Conservation (phyloP, 441 rosid species). For the Arabidopsis lyrata region DNA sequence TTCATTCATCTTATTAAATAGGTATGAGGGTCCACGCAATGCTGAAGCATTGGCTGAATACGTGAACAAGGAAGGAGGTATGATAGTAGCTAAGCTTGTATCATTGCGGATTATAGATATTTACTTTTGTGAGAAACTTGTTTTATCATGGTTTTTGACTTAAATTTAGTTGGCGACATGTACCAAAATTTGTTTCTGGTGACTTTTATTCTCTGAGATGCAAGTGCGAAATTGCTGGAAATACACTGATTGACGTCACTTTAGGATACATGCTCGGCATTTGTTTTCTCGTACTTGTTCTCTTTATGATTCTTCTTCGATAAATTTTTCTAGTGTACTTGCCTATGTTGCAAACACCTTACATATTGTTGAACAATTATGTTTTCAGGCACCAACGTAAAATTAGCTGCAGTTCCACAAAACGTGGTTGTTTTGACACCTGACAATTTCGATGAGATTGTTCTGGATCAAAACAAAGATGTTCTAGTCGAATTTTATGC, state of each 20-base stretch:
- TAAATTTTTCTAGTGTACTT: background rate
- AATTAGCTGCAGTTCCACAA: slow-evolving; percentile 75
- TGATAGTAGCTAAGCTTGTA: slow-evolving; percentile 22
- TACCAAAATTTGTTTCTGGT: slow-evolving; percentile 5
- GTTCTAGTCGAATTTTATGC: slow-evolving; percentile 96
- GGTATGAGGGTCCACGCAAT: slow-evolving; percentile 88
- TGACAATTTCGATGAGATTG: slow-evolving; percentile 78
- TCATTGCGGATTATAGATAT: background rate
- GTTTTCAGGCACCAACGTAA: slow-evolving; percentile 83
- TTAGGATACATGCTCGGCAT: slow-evolving; percentile 6
- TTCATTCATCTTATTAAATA: slow-evolving; percentile 36
- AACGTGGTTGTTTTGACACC: slow-evolving; percentile 69
- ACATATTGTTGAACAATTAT: slow-evolving; percentile 6
- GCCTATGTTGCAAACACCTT: slow-evolving; percentile 13
- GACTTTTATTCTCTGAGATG: background rate
- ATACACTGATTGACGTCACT: slow-evolving; percentile 5
- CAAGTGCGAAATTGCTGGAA: slow-evolving; percentile 2
- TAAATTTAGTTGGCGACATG: slow-evolving; percentile 9
- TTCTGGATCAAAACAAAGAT: slow-evolving; percentile 82
- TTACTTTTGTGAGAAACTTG: background rate
- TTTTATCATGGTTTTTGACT: background rate
- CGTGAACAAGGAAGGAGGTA: slow-evolving; percentile 95
- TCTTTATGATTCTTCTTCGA: slow-evolving; percentile 5
- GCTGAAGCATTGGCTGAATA: slow-evolving; percentile 87
- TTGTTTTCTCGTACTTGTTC: background rate